Conservation (phyloP, 2,329 filamentous ascomycete genomes). For the Colletotrichum sp. region DNA sequence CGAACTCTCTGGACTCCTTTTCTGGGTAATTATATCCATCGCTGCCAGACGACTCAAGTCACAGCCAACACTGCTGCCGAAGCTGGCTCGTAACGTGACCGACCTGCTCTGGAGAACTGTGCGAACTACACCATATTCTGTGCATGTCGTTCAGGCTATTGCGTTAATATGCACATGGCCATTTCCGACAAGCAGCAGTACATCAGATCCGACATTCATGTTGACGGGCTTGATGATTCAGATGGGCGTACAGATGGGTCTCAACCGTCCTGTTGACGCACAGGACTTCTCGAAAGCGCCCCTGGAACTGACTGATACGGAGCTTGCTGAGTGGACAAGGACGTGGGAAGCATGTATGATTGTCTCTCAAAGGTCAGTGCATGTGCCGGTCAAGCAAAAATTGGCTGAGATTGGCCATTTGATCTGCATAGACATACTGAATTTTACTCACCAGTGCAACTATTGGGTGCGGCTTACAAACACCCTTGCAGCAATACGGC, state of each 20-base stretch:
- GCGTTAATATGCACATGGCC: not conserved
- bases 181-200: not conserved
- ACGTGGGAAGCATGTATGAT: not conserved
- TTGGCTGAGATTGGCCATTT: not conserved
- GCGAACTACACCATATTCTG: not conserved
- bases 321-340: not conserved
- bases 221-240: not conserved
- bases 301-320: not conserved
- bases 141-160: not conserved
- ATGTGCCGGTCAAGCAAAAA: not conserved
- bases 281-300: not conserved
- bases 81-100: constrained; percentile 1
- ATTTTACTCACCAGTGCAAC: not conserved
- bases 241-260: not conserved
- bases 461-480: not conserved
- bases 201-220: not conserved
- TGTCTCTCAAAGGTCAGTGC: not conserved
- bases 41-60: not conserved
- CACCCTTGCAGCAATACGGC: not conserved
- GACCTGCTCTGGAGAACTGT: constrained; percentile 10
- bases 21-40: constrained; percentile 10
- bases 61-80: constrained; percentile 6
- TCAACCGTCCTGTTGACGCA: not conserved
- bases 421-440: not conserved
- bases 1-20: not conserved